Evolutionary conservation across 371 early-diverging fungal genomes (phyloP), one percentile per base, ranked within the genome.

Genomic region (Mucor saturninus): DNA sequence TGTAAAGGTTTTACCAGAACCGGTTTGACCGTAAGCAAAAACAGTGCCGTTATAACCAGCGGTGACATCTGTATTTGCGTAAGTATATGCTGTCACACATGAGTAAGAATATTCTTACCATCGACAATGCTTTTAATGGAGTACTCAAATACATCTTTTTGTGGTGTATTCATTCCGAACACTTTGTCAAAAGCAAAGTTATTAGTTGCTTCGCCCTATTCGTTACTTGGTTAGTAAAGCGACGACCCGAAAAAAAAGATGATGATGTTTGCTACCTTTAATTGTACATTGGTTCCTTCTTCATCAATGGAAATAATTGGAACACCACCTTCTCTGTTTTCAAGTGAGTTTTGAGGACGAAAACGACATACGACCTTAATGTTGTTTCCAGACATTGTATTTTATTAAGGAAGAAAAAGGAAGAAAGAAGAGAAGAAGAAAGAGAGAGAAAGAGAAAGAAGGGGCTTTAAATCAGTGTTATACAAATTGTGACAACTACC

Each of bases 1-100:
- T 9, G 99, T 99, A 79, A 94, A 94, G 5, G 99, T 99, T 86
- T 99, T 99, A 78, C 99, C 99, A 54, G 93, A 91, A 63, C 98
- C 98, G 3, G 97, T 97, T 75, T 97, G 98, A 67, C 98, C 98
- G 76, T 97, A 99, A 40, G 98, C 98, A 74, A 99, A 98, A n/a
- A 99, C 94, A 3, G 99, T 98, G 49, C 98, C 98, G 82, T 98
- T 98, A 77, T 93, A 93, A 72, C 92, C 92, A 55, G 88, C 87
- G 70, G 90, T 87, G 58, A 91, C 88, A 74, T 87, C 87, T 86
- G 61, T 48, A 45, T 30, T 4, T 7, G 30, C 9, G 39, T 54
- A 9, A 40, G 39, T 39, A 37, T 48, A 26, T 10, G 31, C 35
- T 42, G 31, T 26, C 21, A 50, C 32, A 38, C 31, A 39, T 40